These are phyloP conservation scores for Ganoderma sinense DNA, from an alignment of 1,284 basidiomycete genomes.

Conservation along the genomic window DNA sequence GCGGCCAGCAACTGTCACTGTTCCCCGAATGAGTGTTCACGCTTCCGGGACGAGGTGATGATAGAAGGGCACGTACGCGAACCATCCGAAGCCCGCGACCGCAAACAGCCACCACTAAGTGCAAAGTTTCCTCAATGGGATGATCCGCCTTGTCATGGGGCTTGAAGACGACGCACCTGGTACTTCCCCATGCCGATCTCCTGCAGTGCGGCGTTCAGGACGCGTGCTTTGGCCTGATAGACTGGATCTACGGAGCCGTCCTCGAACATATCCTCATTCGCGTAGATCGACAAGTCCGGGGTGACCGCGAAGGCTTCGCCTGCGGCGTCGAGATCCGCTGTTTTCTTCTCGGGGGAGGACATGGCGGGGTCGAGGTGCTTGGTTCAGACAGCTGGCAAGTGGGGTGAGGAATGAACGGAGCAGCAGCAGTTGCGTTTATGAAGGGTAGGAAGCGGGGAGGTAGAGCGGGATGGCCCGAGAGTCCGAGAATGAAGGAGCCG, in stretches of 20 bases:
- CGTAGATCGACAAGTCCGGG: slow-evolving; percentile 7
- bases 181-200: slow-evolving; percentile 75
- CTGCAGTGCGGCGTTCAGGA: slow-evolving; percentile 65
- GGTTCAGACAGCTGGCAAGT: background rate
- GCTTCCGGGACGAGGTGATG: background rate
- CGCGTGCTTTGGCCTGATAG: slow-evolving; percentile 62
- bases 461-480: background rate
- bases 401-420: background rate
- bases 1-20: slow-evolving; percentile 61
- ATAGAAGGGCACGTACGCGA: slow-evolving; percentile 56
- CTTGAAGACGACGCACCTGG: slow-evolving; percentile 52
- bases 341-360: slow-evolving; percentile 19
- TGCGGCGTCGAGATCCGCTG: slow-evolving; percentile 22
- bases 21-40: slow-evolving; percentile 6
- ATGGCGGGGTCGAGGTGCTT: slow-evolving; percentile 4
- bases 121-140: background rate
- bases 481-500: background rate
- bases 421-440: background rate
- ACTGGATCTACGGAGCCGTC: slow-evolving; percentile 59
- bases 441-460: background rate
- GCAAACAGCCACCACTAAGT: slow-evolving; percentile 62
- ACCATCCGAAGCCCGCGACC: slow-evolving; percentile 75
- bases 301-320: slow-evolving; percentile 11
- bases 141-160: background rate
- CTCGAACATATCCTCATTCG: slow-evolving; percentile 43